Conservation (phyloP, 1,284 basidiomycete genomes). For the Leccinum cinnamomeum region DNA sequence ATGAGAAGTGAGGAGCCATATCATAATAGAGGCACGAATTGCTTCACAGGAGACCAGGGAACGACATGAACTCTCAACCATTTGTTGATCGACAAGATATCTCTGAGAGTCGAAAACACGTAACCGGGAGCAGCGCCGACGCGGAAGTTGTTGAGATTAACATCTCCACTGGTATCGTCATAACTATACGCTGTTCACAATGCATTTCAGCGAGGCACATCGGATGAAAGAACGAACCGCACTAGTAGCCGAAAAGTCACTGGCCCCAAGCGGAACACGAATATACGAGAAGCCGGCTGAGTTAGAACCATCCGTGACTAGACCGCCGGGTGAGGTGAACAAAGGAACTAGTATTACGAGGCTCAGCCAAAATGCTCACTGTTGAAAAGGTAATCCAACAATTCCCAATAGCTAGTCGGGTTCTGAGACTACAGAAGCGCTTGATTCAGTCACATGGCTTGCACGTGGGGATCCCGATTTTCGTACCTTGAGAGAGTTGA, state of each 20-base stretch:
- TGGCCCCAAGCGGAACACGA: slow-evolving; percentile 53
- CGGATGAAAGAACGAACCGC: slow-evolving; percentile 2
- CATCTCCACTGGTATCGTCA: slow-evolving; percentile 46
- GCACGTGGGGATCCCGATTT: background rate
- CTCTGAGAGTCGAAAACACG: slow-evolving; percentile 45
- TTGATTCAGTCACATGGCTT: slow-evolving; percentile 1
- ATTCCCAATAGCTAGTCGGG: slow-evolving; percentile 42
- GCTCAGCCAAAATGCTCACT: slow-evolving; percentile 30
- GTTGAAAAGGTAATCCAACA: slow-evolving; percentile 48
- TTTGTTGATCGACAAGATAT: slow-evolving; percentile 47
- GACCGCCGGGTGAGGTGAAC: background rate
- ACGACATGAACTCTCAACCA: slow-evolving; percentile 44
- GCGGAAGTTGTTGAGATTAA: slow-evolving; percentile 42
- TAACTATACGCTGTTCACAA: slow-evolving; percentile 45
- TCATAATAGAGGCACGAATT: background rate
- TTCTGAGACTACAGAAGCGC: slow-evolving; percentile 39
- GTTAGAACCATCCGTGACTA: slow-evolving; percentile 46
- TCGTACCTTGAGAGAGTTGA: slow-evolving; percentile 47
- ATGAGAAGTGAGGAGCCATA: slow-evolving; percentile 1
- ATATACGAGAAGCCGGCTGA: slow-evolving; percentile 51
- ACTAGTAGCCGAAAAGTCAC: slow-evolving; percentile 46
- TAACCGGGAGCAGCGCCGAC: slow-evolving; percentile 46
- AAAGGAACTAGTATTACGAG: background rate
- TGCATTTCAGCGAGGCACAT: slow-evolving; percentile 4
- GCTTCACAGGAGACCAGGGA: slow-evolving; percentile 54